Base-by-base conservation (phyloP, 148 eudicot species). In the Rhododendron vialii region DNA sequence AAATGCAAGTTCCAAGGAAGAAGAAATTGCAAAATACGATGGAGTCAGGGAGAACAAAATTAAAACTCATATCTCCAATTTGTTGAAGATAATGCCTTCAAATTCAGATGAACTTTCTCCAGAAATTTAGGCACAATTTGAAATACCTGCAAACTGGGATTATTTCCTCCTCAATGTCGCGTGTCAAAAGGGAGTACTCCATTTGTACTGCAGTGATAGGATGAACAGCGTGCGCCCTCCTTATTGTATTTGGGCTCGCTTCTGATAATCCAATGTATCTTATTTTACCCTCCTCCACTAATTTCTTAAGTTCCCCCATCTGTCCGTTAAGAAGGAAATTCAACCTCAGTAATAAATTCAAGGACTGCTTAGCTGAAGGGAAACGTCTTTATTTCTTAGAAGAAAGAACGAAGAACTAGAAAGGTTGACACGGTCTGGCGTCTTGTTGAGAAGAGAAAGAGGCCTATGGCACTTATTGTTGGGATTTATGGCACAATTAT, bases 141-240 rank as follows among this genome's bases (percentile, higher is more conserved):
- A 83, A 84, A 55, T 83, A 94, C 95, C 98, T 94, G 94, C 95
- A 94, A 57, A 91, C 63, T 18, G 98, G 94, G 81, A 94, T 91
- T 55, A 94, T 90, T 81, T 93, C 94, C 59, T 91, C 94, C 84
- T 94, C 98, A 55, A 91, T 91, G 84, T 93, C 95, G 30, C 95
- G 94, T 18, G 98, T 88, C 92, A 95, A 91, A 69, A 94, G 91
- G 17, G 98, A 94, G 88, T 92, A 94, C 85, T 94, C 98, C 92
- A 91, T 91, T 87, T 93, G 98, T 78, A 92, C 73, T 78, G 98
- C 95, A 78, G 94, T 84, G 15, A 94, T 61, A 45, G 98, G 98
- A 89, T 94, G 94, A 87, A 94, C 92, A 11, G 93, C 94, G 73
- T 94, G 95, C 78, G 98, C 98, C 86, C 98, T 89, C 91, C 92